Conservation (phyloP, 148 eudicot species). For the Rhododendron williamsianum region DNA sequence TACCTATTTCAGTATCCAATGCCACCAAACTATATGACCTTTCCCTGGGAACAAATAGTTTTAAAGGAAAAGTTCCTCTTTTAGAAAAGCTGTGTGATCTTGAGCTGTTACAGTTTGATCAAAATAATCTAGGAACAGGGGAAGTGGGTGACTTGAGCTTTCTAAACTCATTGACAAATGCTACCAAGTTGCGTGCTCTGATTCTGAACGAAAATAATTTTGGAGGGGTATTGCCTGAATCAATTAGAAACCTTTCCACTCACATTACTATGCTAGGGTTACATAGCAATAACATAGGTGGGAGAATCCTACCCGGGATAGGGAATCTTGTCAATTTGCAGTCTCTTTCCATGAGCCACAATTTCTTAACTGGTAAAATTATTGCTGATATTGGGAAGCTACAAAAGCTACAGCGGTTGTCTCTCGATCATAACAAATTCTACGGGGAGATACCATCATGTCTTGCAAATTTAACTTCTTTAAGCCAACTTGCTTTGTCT, state of each 20-base stretch:
- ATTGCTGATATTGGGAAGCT: neutral
- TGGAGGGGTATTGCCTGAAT: neutral
- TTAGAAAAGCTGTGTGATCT: neutral
- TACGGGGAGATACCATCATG: neutral
- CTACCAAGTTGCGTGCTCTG: fast-evolving
- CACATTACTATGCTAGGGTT: fast-evolving
- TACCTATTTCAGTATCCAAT: neutral
- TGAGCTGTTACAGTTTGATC: fast-evolving
- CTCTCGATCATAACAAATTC: neutral
- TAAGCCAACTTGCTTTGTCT: fast-evolving
- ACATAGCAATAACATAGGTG: fast-evolving
- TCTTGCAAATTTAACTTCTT: neutral
- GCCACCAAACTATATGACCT: neutral
- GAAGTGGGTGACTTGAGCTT: neutral
- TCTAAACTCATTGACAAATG: neutral
- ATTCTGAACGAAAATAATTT: fast-evolving
- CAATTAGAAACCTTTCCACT: neutral
- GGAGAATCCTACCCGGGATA: neutral
- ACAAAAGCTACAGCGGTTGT: fast-evolving
- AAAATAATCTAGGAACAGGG: neutral
- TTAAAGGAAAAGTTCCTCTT: neutral
- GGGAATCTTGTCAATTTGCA: neutral
- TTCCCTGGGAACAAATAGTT: fast-evolving
- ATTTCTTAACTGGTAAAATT: no score
- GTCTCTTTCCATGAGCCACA: fast-evolving